These are phyloP conservation scores for Gentiana macrophylla DNA, from an alignment of 257 asterid species.

Conservation along the genomic window DNA sequence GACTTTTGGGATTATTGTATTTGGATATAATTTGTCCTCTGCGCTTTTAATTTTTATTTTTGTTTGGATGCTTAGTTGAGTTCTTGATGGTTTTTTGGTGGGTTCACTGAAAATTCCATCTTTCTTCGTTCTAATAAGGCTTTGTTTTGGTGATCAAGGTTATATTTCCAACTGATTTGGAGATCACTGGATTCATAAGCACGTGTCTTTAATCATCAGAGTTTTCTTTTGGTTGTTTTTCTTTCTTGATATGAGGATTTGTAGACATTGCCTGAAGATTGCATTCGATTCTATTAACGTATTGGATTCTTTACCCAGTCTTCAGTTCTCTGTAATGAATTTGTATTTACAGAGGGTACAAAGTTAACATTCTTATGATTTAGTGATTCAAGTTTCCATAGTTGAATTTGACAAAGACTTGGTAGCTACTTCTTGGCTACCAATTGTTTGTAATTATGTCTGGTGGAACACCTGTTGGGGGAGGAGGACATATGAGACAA, in stretches of 20 bases:
- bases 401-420: slow-evolving; percentile 6
- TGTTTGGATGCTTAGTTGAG: slow-evolving; percentile 15
- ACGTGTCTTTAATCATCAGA: slow-evolving; percentile 9
- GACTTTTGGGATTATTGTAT: not conserved
- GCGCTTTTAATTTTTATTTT: not conserved
- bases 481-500: slow-evolving; percentile 42
- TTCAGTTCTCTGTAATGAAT: not conserved
- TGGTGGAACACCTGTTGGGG: slow-evolving; percentile 46
- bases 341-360: slow-evolving; percentile 1
- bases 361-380: not conserved
- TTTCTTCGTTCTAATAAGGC: not conserved
- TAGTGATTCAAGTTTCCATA: not conserved
- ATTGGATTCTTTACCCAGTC: slow-evolving; percentile 10
- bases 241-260: slow-evolving; percentile 2
- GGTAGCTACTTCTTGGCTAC: slow-evolving; percentile 4
- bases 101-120: slow-evolving; percentile 17
- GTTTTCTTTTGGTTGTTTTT: not conserved
- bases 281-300: not conserved
- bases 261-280: not conserved
- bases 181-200: slow-evolving; percentile 7
- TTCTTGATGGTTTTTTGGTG: slow-evolving; percentile 15
- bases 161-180: slow-evolving; percentile 2
- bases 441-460: slow-evolving; percentile 26
- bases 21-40: not conserved
- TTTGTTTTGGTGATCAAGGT: slow-evolving; percentile 14